Evolutionary conservation across 345 rosid species (phyloP).

Genomic region (Rhizophora mangle): DNA sequence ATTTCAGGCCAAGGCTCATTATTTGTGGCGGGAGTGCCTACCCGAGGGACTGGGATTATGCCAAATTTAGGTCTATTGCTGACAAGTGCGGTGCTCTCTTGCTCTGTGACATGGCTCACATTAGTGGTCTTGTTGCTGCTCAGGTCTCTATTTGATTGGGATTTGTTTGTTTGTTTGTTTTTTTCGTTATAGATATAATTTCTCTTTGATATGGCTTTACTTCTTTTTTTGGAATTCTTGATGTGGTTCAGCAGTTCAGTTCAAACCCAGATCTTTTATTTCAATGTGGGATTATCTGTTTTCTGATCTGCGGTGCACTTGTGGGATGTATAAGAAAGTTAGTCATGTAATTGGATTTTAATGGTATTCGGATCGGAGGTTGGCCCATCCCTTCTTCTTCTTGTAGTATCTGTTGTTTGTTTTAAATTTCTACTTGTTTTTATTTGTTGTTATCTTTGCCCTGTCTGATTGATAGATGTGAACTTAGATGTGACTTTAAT

Average conservation of each 20-base stretch:
- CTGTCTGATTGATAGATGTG: not conserved
- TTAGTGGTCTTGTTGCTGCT: constrained; percentile 99
- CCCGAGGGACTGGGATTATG: constrained; percentile 98
- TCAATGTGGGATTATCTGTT: not conserved
- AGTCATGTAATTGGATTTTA: too few relatives aligned
- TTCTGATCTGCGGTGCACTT: not conserved
- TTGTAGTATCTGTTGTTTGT: too few relatives aligned
- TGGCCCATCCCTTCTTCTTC: too few relatives aligned
- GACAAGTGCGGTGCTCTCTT: constrained; percentile 92
- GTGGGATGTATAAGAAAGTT: too few relatives aligned
- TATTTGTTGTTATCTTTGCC: too few relatives aligned
- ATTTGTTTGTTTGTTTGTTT: not conserved
- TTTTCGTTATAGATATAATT: not conserved
- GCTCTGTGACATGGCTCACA: constrained; percentile 99
- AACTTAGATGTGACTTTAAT: not conserved
- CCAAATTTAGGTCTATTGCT: constrained; percentile 67
- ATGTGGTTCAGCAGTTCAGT: not conserved
- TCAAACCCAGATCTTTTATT: too few relatives aligned
- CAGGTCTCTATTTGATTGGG: constrained; percentile 49
- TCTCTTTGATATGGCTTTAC: not conserved
- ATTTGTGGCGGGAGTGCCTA: constrained; percentile 99
- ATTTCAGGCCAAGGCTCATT: constrained; percentile 88
- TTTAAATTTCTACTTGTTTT: too few relatives aligned
- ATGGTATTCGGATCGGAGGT: too few relatives aligned
- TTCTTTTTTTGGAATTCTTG: not conserved